Base-by-base conservation (phyloP, 306 rosid genomes). In the Pterocarpus macrocarpus region DNA sequence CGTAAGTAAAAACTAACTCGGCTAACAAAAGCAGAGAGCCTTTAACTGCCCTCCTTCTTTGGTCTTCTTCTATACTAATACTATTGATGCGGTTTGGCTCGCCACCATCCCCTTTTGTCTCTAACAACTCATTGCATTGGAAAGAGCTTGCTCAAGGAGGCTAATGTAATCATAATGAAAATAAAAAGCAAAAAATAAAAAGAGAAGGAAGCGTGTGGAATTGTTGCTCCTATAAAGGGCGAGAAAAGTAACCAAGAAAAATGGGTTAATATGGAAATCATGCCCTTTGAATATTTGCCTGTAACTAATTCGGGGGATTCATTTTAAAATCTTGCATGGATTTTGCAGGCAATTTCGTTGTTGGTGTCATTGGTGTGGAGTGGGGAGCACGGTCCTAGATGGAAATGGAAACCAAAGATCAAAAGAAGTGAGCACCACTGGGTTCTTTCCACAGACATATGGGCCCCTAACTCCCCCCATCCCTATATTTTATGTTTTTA, bases 151-250 rank as follows among this genome's bases (percentile, higher is more conserved):
- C 33, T 76, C 4, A 22, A 76, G 47, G 71, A 35, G 22, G 32
- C 44, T 41, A 75, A 66, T 66, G 76, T 56, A 66, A 81, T 81
- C 63, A 81, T 28, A 9, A 13, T 4, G 2, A 75, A 36, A n/a
- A 49, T 15, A 22, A 50, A 69, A 81, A 65, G 44, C 80, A 56
- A 58, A 67, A 2, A 65, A 47, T 59, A 4, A 47, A 69, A 61
- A 57, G 17, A 38, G 58, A 76, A 39, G 30, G 47, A 75, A 82
- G 30, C 82, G 82, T 77, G 82, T 77, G 73, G 85, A 76, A 69
- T 69, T 69, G 36, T 82, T 39, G 69, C 74, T 39, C 69, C 78
- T 39, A 39, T 22, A 57, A 69, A 58, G 36, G 77, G 58, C 80
- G 35, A 3, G 17, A 16, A 58, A 68, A 58, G 57, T 50, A 49